phyloP scores from a whole-genome alignment of 2,329 filamentous ascomycete genomes.

The Thelonectria discophora region DNA sequence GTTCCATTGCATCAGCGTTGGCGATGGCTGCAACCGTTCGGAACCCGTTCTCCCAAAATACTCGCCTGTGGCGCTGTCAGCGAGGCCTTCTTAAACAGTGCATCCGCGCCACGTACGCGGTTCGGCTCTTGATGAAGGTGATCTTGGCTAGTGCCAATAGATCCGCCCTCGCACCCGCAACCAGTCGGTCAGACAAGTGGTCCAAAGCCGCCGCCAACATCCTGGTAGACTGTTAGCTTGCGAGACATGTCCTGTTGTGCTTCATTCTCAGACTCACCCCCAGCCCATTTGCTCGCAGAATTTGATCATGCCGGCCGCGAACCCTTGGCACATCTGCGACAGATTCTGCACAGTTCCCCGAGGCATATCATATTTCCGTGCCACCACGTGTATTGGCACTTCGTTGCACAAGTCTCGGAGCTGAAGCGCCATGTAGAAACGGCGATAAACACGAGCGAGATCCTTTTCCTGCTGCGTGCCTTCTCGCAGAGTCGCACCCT shows the following conservation, averaged over 20 bases:
- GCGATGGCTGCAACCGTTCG: conserved; percentile 73
- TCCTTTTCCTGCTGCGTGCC: conserved; percentile 68
- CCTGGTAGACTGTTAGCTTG: conserved; percentile 48
- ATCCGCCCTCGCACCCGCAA: conserved; percentile 76
- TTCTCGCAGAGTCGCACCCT: conserved; percentile 72
- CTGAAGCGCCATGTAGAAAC: conserved; percentile 79
- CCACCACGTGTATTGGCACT: conserved; percentile 73
- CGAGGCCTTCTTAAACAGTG: conserved; percentile 9
- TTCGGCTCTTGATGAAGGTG: conserved; percentile 79
- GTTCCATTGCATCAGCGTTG: conserved; percentile 72
- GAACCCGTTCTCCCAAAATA: conserved; percentile 82
- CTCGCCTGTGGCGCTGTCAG: conserved; percentile 46
- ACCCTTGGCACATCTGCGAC: conserved; percentile 79
- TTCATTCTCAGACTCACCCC: conserved; percentile 55
- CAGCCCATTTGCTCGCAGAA: conserved; percentile 82
- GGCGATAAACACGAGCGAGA: conserved; percentile 69
- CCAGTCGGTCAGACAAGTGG: conserved; percentile 78
- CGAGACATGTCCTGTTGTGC: background rate
- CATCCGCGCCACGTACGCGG: conserved; percentile 58
- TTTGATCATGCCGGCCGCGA: conserved; percentile 81
- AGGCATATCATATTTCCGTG: conserved; percentile 74
- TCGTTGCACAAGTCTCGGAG: conserved; percentile 84
- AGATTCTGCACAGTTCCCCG: conserved; percentile 77
- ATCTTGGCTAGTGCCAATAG: conserved; percentile 76
- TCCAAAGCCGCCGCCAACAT: conserved; percentile 76